These are phyloP conservation scores for Fusarium humuli DNA, from an alignment of 2,329 filamentous ascomycete genomes.

Conservation along the genomic window DNA sequence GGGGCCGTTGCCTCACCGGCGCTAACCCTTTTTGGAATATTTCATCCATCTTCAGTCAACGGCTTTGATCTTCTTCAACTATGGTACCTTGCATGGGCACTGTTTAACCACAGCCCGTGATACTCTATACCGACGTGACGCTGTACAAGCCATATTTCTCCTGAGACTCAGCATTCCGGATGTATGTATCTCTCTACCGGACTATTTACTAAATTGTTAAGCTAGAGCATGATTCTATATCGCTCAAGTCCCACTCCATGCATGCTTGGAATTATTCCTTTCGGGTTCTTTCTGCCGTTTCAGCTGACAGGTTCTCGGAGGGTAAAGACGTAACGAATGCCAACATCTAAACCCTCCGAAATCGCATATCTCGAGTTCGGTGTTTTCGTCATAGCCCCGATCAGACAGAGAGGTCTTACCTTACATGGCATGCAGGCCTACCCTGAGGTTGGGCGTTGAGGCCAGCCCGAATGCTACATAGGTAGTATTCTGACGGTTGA, in stretches of 20 bases:
- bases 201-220: neutral
- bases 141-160: neutral
- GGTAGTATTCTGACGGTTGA: neutral
- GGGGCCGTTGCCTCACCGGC: slow-evolving; percentile 9
- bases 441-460: neutral
- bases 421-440: neutral
- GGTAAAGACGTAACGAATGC: neutral
- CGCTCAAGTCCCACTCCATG: slow-evolving; percentile 30
- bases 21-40: slow-evolving; percentile 13
- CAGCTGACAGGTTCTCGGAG: neutral
- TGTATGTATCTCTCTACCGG: neutral
- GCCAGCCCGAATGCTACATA: neutral
- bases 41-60: slow-evolving; percentile 5
- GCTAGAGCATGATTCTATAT: neutral
- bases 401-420: neutral
- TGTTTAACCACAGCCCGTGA: neutral
- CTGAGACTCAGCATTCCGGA: neutral
- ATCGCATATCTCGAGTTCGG: neutral
- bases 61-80: slow-evolving; percentile 31
- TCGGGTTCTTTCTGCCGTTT: slow-evolving; percentile 20
- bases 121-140: neutral
- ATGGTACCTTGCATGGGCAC: slow-evolving; percentile 15
- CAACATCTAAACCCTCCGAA: neutral
- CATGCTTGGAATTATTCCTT: slow-evolving; percentile 1
- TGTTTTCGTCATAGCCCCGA: neutral